phyloP scores from a whole-genome alignment of 306 rosid genomes.

The Lagenaria siceraria region DNA sequence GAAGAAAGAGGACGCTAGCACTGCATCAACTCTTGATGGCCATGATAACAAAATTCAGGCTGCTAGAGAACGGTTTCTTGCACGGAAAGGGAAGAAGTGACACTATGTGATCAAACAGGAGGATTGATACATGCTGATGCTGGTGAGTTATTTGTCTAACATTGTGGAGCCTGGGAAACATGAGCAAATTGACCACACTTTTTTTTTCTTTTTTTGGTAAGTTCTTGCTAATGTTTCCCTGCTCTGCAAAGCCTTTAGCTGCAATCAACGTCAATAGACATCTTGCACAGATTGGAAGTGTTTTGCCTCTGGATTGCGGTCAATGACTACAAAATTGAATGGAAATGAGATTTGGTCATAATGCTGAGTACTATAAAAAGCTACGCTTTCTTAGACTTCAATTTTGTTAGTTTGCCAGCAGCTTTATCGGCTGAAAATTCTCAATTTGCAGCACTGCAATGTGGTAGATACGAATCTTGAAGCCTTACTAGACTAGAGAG shows the following conservation, averaged over 20 bases:
- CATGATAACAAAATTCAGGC: conserved; percentile 58
- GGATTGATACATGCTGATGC: background rate
- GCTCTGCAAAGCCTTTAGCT: background rate
- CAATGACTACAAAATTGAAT: background rate
- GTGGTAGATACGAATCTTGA: background rate
- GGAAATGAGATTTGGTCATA: background rate
- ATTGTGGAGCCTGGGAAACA: background rate
- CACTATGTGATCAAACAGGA: background rate
- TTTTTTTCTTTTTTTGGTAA: background rate
- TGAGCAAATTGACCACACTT: background rate
- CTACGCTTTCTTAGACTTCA: background rate
- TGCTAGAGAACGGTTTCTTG: conserved; percentile 79
- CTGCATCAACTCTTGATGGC: conserved; percentile 30
- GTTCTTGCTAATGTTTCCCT: background rate
- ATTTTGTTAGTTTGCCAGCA: background rate
- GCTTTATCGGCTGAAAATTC: background rate
- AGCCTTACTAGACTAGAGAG: background rate
- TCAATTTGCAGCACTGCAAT: background rate
- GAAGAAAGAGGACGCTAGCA: conserved; percentile 30
- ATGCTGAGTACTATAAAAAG: too few relatives aligned
- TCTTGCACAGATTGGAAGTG: background rate
- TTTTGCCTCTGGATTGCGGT: background rate
- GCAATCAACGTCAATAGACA: background rate
- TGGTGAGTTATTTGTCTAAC: background rate
- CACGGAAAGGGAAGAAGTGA: conserved; percentile 59